Base-by-base conservation (phyloP, 1,284 basidiomycete genomes). In the Apiotrichum brassicae region DNA sequence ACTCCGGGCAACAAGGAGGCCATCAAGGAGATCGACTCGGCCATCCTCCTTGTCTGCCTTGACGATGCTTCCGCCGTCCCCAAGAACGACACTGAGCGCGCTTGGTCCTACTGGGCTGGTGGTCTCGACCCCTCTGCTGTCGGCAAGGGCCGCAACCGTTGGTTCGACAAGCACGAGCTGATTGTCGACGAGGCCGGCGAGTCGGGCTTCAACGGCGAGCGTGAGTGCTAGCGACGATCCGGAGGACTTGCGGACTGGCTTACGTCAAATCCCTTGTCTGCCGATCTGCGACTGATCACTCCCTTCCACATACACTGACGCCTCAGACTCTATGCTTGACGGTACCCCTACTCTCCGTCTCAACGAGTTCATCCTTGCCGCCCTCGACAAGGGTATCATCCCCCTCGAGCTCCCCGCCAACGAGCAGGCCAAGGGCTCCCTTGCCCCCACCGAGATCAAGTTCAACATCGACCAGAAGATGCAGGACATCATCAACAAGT, bases 161-260 rank as follows among this genome's bases (percentile, higher is more conserved):
- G 88, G 80, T 97, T 87, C 70, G 95, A 98, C 78, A 98, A 98
- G 75, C 94, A 98, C 71, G 87, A 97, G 71, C 66, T 95, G 48
- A 82, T 97, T 62, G 87, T 95, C 32, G 95, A 87, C 65, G 86
- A 90, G 58, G 88, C 91, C 60, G 95, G 91, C 48, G 87, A 91
- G 53, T 90, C 89, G 24, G 94, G 90, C 1, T 99, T 95, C 70
- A 79, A 79, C 61, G 77, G 77, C 36, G 77, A 78, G 65, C 73
- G 68, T 72, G 57, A 63, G 68, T 68, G 11, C 16, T 13, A 37
- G n/a, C 35, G 7, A 6, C 33, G 9, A n/a, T 9, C 6, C 33
- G 6, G 6, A 34, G 34, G 13, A 19, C n/a, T n/a, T 36, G 34
- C n/a, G n/a, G n/a, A n/a, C n/a, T n/a, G n/a, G n/a, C n/a, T n/a